phyloP scores from a whole-genome alignment of 2,329 filamentous ascomycete species.

The Metarhizium anisopliae region DNA sequence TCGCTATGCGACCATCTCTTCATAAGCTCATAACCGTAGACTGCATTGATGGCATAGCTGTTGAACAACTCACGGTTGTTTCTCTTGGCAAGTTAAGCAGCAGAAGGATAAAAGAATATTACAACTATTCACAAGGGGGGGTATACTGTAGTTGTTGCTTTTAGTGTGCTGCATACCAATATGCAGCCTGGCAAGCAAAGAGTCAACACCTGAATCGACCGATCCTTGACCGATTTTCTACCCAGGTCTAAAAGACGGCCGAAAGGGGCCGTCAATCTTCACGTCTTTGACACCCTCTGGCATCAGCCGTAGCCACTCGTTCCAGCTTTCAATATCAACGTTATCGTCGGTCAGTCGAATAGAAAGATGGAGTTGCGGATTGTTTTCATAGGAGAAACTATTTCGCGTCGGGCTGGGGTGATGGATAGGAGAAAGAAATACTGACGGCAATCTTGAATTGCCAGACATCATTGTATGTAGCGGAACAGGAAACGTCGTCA shows the following conservation, averaged over 20 bases:
- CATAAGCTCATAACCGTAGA: background rate
- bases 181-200: background rate
- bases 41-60: background rate
- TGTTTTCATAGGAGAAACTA: slow-evolving; percentile 32
- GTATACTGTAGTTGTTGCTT: background rate
- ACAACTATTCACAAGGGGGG: background rate
- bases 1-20: background rate
- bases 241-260: slow-evolving; percentile 13
- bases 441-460: slow-evolving; percentile 44
- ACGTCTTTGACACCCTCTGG: slow-evolving; percentile 47
- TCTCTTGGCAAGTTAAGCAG: background rate
- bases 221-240: background rate
- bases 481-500: slow-evolving; percentile 43
- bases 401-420: slow-evolving; percentile 29
- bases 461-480: slow-evolving; percentile 47
- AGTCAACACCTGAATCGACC: background rate
- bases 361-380: slow-evolving; percentile 39
- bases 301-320: slow-evolving; percentile 50
- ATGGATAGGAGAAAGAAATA: slow-evolving; percentile 43
- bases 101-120: background rate
- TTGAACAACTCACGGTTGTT: background rate
- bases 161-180: background rate
- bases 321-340: slow-evolving; percentile 44
- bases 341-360: slow-evolving; percentile 42
- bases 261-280: slow-evolving; percentile 43